Base-by-base conservation (phyloP, 2,329 filamentous ascomycete genomes). In the Neonectria magnoliae region DNA sequence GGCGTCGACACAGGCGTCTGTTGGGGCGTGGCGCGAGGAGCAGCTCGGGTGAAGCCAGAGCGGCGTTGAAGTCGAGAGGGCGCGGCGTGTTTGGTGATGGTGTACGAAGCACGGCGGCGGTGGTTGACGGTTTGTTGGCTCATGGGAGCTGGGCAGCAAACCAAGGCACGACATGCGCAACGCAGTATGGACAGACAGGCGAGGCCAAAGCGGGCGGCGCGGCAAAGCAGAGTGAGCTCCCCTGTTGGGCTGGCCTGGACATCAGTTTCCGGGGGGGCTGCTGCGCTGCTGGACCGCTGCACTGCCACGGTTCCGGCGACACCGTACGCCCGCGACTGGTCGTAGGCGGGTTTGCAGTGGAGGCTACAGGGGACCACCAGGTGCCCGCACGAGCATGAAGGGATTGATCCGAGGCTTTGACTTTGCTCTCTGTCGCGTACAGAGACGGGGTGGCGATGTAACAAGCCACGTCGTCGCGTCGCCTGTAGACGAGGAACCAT, bases 291-390 rank as follows among this genome's bases (percentile, higher is more conserved):
- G 58, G 57, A 41, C 62, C 42, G 22, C 53, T 60, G 63, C 52
- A 62, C 65, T 66, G 62, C 59, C 59, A 66, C 59, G 47, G 55
- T 59, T 59, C 42, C 45, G 50, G 50, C 60, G 55, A 25, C 48
- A 45, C 47, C 44, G 44, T 44, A 63, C 31, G 13, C 47, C 47
- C 33, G 41, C 55, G 29, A 62, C 53, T 57, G 53, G 53, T 27
- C 11, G 18, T 11, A 14, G 51, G 38, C 36, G n/a, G 9, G 27
- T 45, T 45, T 53, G 13, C 38, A 57, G 60, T 57, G 60, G 60
- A 53, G 29, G 55, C 14, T 54, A 42, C 55, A 58, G 27, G 60
- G 60, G 60, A 59, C 31, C 2, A 5, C 10, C 11, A 33, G 31
- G 31, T 33, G 31, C 20, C 6, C 20, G 48, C 47, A 60, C 50